Conservation (phyloP, 768 basidiomycete genomes). For the Termitomyces heimii region DNA sequence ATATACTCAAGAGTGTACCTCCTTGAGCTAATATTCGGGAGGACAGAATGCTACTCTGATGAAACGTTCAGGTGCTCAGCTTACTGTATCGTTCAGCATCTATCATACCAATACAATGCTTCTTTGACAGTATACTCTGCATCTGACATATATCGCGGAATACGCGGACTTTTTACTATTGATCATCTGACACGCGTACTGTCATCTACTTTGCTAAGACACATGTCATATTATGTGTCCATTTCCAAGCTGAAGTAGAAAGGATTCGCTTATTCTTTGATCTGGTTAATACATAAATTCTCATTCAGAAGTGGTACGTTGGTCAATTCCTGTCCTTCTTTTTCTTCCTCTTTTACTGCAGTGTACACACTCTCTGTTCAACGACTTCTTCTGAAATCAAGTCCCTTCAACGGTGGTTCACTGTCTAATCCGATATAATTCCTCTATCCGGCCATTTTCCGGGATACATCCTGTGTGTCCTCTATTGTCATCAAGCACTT, state of each 20-base stretch:
- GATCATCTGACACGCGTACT: background rate
- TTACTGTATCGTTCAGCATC: background rate
- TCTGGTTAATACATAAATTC: no score
- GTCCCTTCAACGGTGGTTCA: background rate
- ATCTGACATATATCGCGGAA: background rate
- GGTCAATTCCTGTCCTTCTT: background rate
- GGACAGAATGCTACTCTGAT: background rate
- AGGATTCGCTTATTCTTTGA: background rate
- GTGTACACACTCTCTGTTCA: background rate
- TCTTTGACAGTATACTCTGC: background rate
- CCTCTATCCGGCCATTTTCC: constrained; percentile 16
- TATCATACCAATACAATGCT: background rate
- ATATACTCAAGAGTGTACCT: background rate
- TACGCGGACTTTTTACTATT: background rate
- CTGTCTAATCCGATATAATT: constrained; percentile 7
- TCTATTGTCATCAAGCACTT: background rate
- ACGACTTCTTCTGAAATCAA: background rate
- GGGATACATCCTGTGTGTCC: constrained; percentile 2
- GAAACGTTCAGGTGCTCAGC: background rate
- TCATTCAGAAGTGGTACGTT: no score
- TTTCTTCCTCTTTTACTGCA: no score
- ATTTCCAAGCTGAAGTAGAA: background rate
- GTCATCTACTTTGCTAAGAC: background rate
- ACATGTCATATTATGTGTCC: background rate
- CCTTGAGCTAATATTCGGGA: background rate